Base-by-base conservation (phyloP, 2,329 filamentous ascomycete genomes). In the Pseudocercospora ulei region DNA sequence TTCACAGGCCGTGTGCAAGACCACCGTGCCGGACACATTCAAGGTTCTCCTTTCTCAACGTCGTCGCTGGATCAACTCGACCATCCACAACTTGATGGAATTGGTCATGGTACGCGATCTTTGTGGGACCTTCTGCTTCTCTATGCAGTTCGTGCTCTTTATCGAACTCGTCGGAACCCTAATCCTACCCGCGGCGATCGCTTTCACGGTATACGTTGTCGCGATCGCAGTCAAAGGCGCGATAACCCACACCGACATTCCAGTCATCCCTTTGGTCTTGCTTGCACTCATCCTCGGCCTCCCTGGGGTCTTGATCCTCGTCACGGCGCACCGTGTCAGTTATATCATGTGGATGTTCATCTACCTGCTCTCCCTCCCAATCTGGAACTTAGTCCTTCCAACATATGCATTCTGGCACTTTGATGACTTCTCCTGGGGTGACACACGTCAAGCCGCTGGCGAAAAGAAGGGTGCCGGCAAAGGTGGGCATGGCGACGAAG, bases 331-430 rank as follows among this genome's bases (percentile, higher is more conserved):
- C 63, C 84, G 85, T 24, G 80, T 80, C 73, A 81, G 83, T 1
- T 98, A 98, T 58, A 79, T 98, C 26, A 65, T 82, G 27, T 98
- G 90, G 90, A 96, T 98, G 90, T 60, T 90, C 27, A 90, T 96
- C 62, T 98, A 98, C 62, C 75, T 98, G 11, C 38, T 87, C 29
- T 94, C 90, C 1, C 76, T 98, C 1, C 92, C 92, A 0, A 74
- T 98, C 41, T 98, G 90, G 90, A 98, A 98, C 64, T 94, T 98
- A 61, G 72, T 98, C 23, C 76, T 98, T 5, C 90, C 90, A 0
- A 76, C 76, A 5, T 98, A 98, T 60, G 82, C 90, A 2, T 98
- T 88, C 70, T 98, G 90, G 90, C 96, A 98, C 67, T 98, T 98
- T 61, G 90, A 98, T 61, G 90, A 98, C 68, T 98, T 98, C 70